Evolutionary conservation across 257 asterid genomes (phyloP).

Genomic region (Echium plantagineum): DNA sequence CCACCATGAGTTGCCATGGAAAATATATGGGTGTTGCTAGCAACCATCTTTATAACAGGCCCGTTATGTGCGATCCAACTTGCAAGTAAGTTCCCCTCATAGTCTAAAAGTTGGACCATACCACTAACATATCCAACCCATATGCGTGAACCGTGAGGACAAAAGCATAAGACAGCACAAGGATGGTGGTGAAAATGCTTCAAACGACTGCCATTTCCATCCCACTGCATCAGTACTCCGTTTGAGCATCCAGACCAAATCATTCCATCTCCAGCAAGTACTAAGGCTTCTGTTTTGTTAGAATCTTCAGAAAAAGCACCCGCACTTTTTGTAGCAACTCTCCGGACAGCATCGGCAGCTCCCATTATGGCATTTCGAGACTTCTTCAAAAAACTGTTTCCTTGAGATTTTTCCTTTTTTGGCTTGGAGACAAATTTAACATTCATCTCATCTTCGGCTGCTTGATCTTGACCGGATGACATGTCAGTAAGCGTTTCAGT

Average conservation of each 20-base stretch:
- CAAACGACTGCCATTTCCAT: slow-evolving; percentile 64
- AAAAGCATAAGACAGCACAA: slow-evolving; percentile 52
- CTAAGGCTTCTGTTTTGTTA: slow-evolving; percentile 53
- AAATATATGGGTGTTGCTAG: slow-evolving; percentile 45
- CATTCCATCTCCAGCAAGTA: slow-evolving; percentile 54
- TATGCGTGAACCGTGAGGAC: slow-evolving; percentile 46
- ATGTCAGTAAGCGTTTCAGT: slow-evolving; percentile 45
- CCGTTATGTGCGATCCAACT: slow-evolving; percentile 65
- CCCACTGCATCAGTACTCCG: slow-evolving; percentile 75
- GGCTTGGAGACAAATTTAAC: slow-evolving; percentile 48
- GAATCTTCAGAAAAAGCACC: slow-evolving; percentile 55
- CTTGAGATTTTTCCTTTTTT: slow-evolving; percentile 64
- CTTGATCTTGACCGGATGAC: slow-evolving; percentile 40
- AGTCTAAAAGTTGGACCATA: slow-evolving; percentile 59
- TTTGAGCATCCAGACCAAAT: slow-evolving; percentile 74
- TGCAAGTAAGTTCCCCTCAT: slow-evolving; percentile 51
- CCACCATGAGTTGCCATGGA: slow-evolving; percentile 84
- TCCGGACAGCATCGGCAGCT: slow-evolving; percentile 76
- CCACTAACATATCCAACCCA: slow-evolving; percentile 80
- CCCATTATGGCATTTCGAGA: slow-evolving; percentile 73
- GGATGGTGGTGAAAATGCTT: slow-evolving; percentile 56
- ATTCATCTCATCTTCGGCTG: slow-evolving; percentile 49
- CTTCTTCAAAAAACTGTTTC: slow-evolving; percentile 47
- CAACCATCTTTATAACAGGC: slow-evolving; percentile 47
- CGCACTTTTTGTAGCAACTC: slow-evolving; percentile 61